Evolutionary conservation across 768 basidiomycete genomes (phyloP), one percentile per base, ranked within the genome.

Genomic region (Agrocybe praecox): DNA sequence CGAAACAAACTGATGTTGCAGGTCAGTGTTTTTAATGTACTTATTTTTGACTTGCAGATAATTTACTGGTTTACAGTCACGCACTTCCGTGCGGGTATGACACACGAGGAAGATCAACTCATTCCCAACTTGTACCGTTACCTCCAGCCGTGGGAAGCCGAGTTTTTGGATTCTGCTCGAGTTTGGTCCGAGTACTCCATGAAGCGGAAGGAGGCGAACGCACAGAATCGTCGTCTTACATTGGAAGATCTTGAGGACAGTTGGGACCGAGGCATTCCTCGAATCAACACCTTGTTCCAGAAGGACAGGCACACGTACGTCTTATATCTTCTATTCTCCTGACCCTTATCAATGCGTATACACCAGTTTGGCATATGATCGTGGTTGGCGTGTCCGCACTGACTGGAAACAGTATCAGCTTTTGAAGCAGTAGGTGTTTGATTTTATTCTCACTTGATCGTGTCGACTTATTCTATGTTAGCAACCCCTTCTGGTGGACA

Each of bases 401-500:
- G 93, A 97, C 73, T 99, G 94, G 92, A 97, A 98, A 73, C 94
- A 96, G 70, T 98, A 97, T 71, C 95, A 97, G 65, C 73, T 96
- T 9, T 77, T 94, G 55, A 95, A 95, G 71, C 90, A 94, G 92
- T 92, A 61, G 64, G 89, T 77, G 1, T 26, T 18, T 7, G 49
- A 23, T 55, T 18, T 29, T 18, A 8, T 6, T 33, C 22, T 40
- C 22, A 26, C 24, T 17, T 17, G 43, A 21, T 6, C 1, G 19
- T 21, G n/a, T 34, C n/a, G 15, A 43, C 46, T 26, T 24, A 24
- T 36, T 50, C 12, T 48, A 33, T 33, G 55, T 19, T 62, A 92
- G 90, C 69, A 97, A 97, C 67, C 97, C 96, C 0, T 98, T 98
- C 86, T 95, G 93, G 93, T 99, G 97, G 97, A 98, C 96, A 8